These are phyloP conservation scores for Sugiyamaella floridensis DNA, from an alignment of 805 yeast species.

Conservation along the genomic window DNA sequence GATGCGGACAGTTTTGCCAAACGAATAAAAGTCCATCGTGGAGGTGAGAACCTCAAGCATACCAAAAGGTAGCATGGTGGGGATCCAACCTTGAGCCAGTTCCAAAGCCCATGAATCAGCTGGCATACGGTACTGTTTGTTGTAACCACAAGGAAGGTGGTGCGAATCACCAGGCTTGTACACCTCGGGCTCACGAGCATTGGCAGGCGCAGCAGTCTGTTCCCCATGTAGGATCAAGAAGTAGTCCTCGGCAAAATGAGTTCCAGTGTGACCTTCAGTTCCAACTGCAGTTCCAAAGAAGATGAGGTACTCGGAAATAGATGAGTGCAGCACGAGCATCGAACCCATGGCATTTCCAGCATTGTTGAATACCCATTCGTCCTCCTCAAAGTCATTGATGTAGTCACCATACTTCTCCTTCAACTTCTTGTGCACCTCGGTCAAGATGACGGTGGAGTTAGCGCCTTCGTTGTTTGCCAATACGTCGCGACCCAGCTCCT, in stretches of 20 bases:
- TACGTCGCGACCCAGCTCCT: conserved; percentile 52
- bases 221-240: conserved; percentile 82
- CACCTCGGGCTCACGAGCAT: conserved; percentile 56
- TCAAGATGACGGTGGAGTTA: conserved; percentile 51
- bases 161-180: conserved; percentile 85
- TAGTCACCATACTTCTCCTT: conserved; percentile 62
- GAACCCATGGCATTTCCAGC: conserved; percentile 98
- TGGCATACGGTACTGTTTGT: conserved; percentile 84
- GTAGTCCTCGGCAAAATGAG: conserved; percentile 96
- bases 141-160: conserved; percentile 62
- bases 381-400: conserved; percentile 63
- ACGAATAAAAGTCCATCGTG: conserved; percentile 69
- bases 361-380: conserved; percentile 93
- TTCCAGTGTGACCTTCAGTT: conserved; percentile 93
- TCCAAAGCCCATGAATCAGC: conserved; percentile 81
- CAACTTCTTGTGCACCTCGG: conserved; percentile 52
- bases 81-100: conserved; percentile 98
- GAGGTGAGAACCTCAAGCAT: conserved; percentile 71
- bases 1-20: conserved; percentile 59
- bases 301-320: conserved; percentile 85
- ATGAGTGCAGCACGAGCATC: conserved; percentile 92
- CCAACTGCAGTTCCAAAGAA: conserved; percentile 91
- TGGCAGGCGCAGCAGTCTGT: conserved; percentile 65
- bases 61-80: conserved; percentile 96
- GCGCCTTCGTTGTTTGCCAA: conserved; percentile 30